Evolutionary conservation across 805 yeast species (phyloP), one percentile per base, ranked within the genome.

Genomic region (Pichia cephalocereana): DNA sequence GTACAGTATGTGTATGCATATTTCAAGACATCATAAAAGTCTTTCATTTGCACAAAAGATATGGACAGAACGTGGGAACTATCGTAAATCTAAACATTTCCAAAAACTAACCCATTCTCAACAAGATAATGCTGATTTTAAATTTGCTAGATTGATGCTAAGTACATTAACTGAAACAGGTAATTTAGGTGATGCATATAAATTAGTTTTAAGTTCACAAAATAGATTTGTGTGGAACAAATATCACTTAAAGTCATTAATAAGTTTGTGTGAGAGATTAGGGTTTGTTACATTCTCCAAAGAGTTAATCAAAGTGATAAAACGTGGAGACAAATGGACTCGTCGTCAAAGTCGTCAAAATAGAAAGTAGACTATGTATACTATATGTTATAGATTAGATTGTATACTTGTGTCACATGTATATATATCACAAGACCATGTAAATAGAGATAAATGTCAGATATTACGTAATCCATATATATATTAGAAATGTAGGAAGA

Each of bases 51-150:
- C 89, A 5, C 79, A 79, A 48, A 63, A 66, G 27, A 69, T 86
- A 1, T 89, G 96, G 95, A 63, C 66, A 2, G 95, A 86, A 57
- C 76, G 97, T 57, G 96, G 96, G 2, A 52, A 61, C 23, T 88
- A 74, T 65, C 70, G 96, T 45, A 77, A 77, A 50, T 71, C 85
- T 0, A 26, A 43, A 0, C 53, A 54, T 3, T 89, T 84, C 69
- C 75, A 70, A 45, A 37, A 48, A 0, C 58, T 79, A 17, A 44
- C 69, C 0, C 56, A 66, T 10, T 46, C 48, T 0, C 60, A 55
- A 30, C 78, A 75, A 54, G 73, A 74, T 40, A 58, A 62, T 5
- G 62, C 70, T 5, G 91, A 83, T 58, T 80, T 80, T 61, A 71
- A 68, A 49, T 87, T 89, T 71, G 96, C 96, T 2, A 64, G 76